Evolutionary conservation across 2,329 filamentous ascomycete genomes (phyloP).

Genomic region (Cladosporium sp.): DNA sequence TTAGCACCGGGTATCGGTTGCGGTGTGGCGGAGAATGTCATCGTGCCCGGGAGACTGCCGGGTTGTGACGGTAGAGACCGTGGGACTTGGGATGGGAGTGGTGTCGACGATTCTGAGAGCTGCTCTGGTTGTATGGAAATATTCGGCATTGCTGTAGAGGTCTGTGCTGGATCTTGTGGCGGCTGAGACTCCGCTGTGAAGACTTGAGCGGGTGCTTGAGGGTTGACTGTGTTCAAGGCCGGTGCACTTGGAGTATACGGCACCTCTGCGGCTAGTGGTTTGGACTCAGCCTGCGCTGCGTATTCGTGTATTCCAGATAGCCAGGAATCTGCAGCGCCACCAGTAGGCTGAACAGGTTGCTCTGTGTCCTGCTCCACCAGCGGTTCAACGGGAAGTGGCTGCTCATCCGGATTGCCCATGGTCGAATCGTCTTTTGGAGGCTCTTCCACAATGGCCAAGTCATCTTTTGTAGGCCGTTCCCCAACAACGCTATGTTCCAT

Average conservation of each 20-base stretch:
- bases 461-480: too few species aligned
- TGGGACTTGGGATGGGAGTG: not conserved
- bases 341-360: not conserved
- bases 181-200: not conserved
- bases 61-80: conserved; percentile 10
- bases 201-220: not conserved
- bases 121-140: conserved; percentile 5
- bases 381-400: conserved; percentile 15
- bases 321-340: conserved; percentile 29
- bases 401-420: too few species aligned
- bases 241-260: conserved; percentile 19
- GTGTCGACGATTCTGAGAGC: not conserved
- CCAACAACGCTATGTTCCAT: too few species aligned
- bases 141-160: conserved; percentile 2
- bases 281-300: conserved; percentile 6
- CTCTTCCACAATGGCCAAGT: not conserved
- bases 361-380: not conserved
- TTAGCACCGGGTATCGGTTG: conserved; percentile 8
- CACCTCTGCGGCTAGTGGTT: not conserved
- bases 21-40: conserved; percentile 5
- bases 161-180: conserved; percentile 10
- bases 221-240: conserved; percentile 13
- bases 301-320: conserved; percentile 44
- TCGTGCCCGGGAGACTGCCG: conserved; percentile 13
- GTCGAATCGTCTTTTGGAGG: not conserved